Evolutionary conservation across 495 filamentous ascomycete species (phyloP).

Genomic region (Xylaria acuta): DNA sequence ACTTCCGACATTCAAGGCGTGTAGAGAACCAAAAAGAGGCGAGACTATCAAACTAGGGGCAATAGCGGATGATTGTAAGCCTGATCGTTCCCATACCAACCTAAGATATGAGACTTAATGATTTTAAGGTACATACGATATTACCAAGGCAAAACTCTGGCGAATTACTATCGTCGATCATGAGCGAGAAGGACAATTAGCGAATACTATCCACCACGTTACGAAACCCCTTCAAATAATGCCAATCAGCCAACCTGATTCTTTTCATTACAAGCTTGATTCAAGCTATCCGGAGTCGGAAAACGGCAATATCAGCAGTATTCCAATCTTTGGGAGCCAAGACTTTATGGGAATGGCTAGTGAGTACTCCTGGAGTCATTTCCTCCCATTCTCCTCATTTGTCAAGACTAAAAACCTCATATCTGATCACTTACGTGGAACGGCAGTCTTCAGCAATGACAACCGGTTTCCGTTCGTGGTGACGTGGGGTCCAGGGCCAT

Average conservation of each 20-base stretch:
- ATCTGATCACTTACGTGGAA: background rate
- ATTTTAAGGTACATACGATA: background rate
- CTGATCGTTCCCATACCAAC: background rate
- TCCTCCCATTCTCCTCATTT: background rate
- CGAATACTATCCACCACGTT: constrained; percentile 1
- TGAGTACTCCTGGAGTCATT: background rate
- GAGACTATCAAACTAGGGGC: background rate
- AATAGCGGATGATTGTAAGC: constrained; percentile 4
- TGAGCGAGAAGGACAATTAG: constrained; percentile 1
- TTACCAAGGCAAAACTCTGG: background rate
- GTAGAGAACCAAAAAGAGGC: background rate
- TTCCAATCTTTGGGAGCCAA: background rate
- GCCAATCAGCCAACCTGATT: background rate
- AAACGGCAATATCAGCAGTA: constrained; percentile 10
- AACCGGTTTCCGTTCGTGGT: constrained; percentile 8
- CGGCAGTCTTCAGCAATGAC: constrained; percentile 5
- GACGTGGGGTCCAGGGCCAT: background rate
- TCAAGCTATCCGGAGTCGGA: constrained; percentile 5
- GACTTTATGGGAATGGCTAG: constrained; percentile 7
- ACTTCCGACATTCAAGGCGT: background rate
- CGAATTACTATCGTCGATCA: constrained; percentile 1
- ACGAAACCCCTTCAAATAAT: constrained; percentile 6
- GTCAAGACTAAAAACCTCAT: background rate
- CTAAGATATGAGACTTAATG: background rate
- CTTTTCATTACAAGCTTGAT: constrained; percentile 5